Base-by-base conservation (phyloP, 108 stramenopile species). In the Cylindrotheca fusiformis region DNA sequence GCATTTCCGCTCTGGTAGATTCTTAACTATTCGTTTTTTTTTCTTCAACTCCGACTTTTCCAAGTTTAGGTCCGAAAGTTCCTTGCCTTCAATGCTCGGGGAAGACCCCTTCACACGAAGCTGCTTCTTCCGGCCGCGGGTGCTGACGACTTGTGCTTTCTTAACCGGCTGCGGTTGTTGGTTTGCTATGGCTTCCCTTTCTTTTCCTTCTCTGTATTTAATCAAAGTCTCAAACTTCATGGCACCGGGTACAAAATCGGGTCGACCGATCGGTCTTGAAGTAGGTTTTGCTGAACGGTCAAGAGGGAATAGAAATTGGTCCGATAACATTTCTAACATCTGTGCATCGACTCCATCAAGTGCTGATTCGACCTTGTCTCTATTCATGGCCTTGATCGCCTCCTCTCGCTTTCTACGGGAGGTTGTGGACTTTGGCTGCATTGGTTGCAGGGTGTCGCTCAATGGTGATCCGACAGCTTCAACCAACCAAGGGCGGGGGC, bases 211-310 rank as follows among this genome's bases (percentile, higher is more conserved):
- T 32, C 31, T 31, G 41, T 61, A 76, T 21, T 56, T 63, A 10
- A 63, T 20, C 63, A 81, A 65, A 14, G 71, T 81, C 20, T 71
- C 67, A 33, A 52, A 66, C 10, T 61, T 81, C 81, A 82, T 82
- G 1, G 81, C 81, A 22, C 81, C 81, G 3, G 81, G 76, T 26
- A 82, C 81, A 26, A 33, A 54, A 8, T 77, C 70, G 8, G 81
- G 81, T 23, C 81, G 68, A 20, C 81, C 81, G 18, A 60, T 54
- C 1, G 81, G 81, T 51, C 17, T 52, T 52, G 51, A n/a, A 10
- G 47, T 14, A 51, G 0, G 23, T 19, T 51, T 12, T 33, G 25
- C 6, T 8, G 20, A 12, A 46, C 10, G 25, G 8, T 23, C 14
- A 17, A 30, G 28, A 8, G 60, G 69, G 45, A 52, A 70, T 18